Evolutionary conservation across 495 filamentous ascomycete species (phyloP), one percentile per base, ranked within the genome.

Genomic region (Neurospora sublineolata): DNA sequence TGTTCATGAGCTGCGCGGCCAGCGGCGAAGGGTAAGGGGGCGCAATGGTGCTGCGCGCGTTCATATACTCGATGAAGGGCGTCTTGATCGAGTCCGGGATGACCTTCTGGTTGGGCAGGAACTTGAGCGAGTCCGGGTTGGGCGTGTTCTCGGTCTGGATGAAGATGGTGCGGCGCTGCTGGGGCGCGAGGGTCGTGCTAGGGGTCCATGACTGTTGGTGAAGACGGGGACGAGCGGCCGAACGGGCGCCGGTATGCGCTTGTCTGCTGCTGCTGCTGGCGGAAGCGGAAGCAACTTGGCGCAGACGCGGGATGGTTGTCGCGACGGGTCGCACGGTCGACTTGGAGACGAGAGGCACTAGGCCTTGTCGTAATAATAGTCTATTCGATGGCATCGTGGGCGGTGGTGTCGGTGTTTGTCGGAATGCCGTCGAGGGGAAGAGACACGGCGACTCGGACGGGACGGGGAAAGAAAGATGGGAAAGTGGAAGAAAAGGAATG

Each of bases 91-190:
- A 84, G 70, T 90, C 83, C 6, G 95, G 95, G 0, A 98, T 84
- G 37, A 99, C 86, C 18, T 85, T 86, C 77, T 90, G 87, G 80
- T 96, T 96, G 18, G 95, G 95, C 18, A 97, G 87, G 81, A 99
- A 99, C 84, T 99, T 98, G 71, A 99, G 87, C 5, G 88, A 94
- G 84, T 97, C 92, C 2, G 88, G 84, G 81, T 98, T 98, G 16
- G 95, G 96, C 10, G 96, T 99, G 67, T 84, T 87, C 72, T 97
- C 95, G 1, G 95, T 99, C 83, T 97, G 95, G 74, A 99, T 99
- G 84, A 97, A 99, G 78, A 98, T 94, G 14, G 90, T 93, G 41
- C 95, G 92, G 20, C 70, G 73, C 68, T 72, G 67, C 27, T 40
- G 68, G 71, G 69, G 70, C 44, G 64, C 37, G 23, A 27, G 36